Evolutionary conservation across 139 green algal genomes (phyloP).

Genomic region (Axilococcus clingmanii): DNA sequence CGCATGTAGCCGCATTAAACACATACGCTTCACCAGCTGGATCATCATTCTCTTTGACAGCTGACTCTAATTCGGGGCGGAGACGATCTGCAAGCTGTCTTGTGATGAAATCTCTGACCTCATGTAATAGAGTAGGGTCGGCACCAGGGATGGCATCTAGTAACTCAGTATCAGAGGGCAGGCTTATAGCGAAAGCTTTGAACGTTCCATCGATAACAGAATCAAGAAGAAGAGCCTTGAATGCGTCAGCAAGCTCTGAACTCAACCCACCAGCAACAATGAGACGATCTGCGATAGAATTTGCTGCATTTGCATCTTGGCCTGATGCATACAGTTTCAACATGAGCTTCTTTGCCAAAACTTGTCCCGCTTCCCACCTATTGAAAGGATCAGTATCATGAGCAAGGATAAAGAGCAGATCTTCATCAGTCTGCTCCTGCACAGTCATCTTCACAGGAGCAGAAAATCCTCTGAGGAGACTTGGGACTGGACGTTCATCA

Average conservation of each 20-base stretch:
- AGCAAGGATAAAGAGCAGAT: conserved; percentile 84
- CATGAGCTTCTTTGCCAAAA: conserved; percentile 64
- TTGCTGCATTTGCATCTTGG: conserved; percentile 8
- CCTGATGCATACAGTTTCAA: conserved; percentile 57
- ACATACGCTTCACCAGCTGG: conserved; percentile 45
- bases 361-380: conserved; percentile 84
- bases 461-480: conserved; percentile 85
- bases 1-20: conserved; percentile 47
- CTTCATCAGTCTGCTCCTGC: conserved; percentile 68
- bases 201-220: conserved; percentile 52
- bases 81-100: conserved; percentile 57
- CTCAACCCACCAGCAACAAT: conserved; percentile 48
- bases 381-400: conserved; percentile 90
- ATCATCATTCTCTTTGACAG: conserved; percentile 53
- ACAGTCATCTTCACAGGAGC: conserved; percentile 82
- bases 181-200: conserved; percentile 52
- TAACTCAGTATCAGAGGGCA: conserved; percentile 65
- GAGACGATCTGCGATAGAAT: conserved; percentile 7
- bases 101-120: conserved; percentile 61
- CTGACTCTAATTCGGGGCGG: conserved; percentile 57
- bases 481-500: conserved; percentile 58
- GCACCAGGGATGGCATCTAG: conserved; percentile 51
- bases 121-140: conserved; percentile 62
- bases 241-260: conserved; percentile 44
- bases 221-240: conserved; percentile 42